phyloP scores from a whole-genome alignment of 257 asterid genomes.

The Nicotiana tomentosiformis region DNA sequence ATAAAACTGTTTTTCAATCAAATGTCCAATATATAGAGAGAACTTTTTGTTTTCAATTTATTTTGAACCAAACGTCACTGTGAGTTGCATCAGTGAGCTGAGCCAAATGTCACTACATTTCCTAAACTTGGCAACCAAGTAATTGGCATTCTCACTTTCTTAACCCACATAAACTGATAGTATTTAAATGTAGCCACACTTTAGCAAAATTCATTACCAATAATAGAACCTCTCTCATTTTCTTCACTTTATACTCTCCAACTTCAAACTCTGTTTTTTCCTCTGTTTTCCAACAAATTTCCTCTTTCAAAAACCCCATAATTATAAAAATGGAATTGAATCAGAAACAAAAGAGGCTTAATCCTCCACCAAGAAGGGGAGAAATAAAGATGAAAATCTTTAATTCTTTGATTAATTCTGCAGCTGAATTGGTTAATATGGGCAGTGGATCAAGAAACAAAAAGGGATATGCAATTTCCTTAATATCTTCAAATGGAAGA shows the following conservation, averaged over 20 bases:
- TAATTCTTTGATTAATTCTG: neutral
- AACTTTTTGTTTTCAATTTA: no score
- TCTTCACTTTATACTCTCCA: neutral
- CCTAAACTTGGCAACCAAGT: neutral
- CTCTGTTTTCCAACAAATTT: neutral
- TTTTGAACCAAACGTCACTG: no score
- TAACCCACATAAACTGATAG: neutral
- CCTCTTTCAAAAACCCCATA: neutral
- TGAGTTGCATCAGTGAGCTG: neutral
- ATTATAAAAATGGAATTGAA: neutral
- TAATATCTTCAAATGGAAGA: neutral
- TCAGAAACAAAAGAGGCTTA: neutral
- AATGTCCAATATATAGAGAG: no score
- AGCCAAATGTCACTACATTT: neutral
- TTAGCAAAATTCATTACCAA: neutral
- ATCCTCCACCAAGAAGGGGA: slow-evolving; percentile 15
- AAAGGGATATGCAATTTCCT: no score
- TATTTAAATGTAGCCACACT: neutral
- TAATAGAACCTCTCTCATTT: neutral
- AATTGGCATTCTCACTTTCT: neutral
- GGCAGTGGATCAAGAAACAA: neutral
- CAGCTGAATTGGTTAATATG: neutral
- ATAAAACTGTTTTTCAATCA: no score
- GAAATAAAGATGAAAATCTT: neutral
- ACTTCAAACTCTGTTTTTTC: neutral